A percentile compares a stretch with the other conserved stretches of the same genome.
phyloP scores from a whole-genome alignment of 2,329 filamentous ascomycete species.

The Elsinoe arachidis region DNA sequence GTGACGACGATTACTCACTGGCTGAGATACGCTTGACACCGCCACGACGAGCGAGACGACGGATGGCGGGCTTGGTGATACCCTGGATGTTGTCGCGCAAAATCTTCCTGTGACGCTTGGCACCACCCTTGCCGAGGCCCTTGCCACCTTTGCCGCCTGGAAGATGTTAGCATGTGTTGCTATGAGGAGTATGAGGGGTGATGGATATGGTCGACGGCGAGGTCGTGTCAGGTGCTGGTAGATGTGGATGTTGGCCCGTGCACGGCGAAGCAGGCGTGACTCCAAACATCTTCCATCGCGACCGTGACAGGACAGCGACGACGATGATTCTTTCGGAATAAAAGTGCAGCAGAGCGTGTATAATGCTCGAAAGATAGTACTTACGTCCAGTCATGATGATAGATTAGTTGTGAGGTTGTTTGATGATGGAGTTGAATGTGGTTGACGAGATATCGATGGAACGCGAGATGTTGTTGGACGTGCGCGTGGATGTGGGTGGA shows the following conservation, averaged over 20 bases:
- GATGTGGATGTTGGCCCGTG: constrained; percentile 5
- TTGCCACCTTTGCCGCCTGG: constrained; percentile 90
- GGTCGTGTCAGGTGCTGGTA: background rate
- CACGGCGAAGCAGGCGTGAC: background rate
- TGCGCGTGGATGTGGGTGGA: constrained; percentile 34
- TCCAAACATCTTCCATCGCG: background rate
- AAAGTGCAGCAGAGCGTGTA: background rate
- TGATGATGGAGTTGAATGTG: constrained; percentile 16
- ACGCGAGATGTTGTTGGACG: background rate
- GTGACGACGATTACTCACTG: constrained; percentile 44
- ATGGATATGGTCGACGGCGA: constrained; percentile 3
- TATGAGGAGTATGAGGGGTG: background rate
- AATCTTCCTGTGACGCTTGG: constrained; percentile 99
- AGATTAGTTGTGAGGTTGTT: constrained; percentile 20
- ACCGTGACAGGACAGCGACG: constrained; percentile 5
- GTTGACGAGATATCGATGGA: constrained; percentile 21
- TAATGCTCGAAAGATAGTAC: constrained; percentile 22
- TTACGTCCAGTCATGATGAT: constrained; percentile 46
- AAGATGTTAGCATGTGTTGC: constrained; percentile 36
- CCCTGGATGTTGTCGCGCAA: constrained; percentile 99
- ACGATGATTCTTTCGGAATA: background rate
- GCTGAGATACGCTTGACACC: constrained; percentile 99
- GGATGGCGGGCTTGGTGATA: constrained; percentile 97
- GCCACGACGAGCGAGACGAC: constrained; percentile 96
- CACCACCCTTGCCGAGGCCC: constrained; percentile 95